Evolutionary conservation across 441 rosid genomes (phyloP), one percentile per base, ranked within the genome.

Genomic region (Adansonia rubrostipa): DNA sequence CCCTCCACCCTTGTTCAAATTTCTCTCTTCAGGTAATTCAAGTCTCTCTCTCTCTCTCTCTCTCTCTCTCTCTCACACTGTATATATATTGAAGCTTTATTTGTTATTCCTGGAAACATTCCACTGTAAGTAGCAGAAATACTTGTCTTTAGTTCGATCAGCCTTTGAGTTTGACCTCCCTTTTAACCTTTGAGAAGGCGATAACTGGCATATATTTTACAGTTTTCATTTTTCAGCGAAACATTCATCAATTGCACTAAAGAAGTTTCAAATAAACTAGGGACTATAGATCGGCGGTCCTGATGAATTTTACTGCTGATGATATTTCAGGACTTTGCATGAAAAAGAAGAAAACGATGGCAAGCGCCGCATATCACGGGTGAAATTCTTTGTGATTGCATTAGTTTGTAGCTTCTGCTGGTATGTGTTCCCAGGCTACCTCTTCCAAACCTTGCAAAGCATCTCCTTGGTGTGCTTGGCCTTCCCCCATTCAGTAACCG

Each of bases 391-490:
- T 83, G 73, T 90, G 68, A 86, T 94, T 74, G 97, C 92, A 73
- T 36, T 94, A 73, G 71, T 83, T 0, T 92, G 95, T 85, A 93
- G 97, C 84, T 95, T 93, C 64, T 65, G 84, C 72, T 95, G 92
- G 95, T 87, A 85, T 73, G 14, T 85, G 42, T 83, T 92, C 67
- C 98, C 97, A 10, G 97, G 98, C 20, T 93, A 85, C 84, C 88
- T 95, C 58, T 89, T 95, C 87, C 70, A 89, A 9, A 90, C 97
- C 61, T 88, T 95, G 54, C 79, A 92, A 19, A 91, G 87, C 86
- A 87, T 95, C 73, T 89, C 97, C 64, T 93, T 93, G 97, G 28
- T 93, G 15, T 93, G 97, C 82, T 95, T 97, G 96, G 92, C 81
- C n/a, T 93, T 93, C 71, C 86, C 97, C 53, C 88, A 85, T 84